These are phyloP conservation scores for Aspergillus sp. DNA, from an alignment of 2,329 filamentous ascomycete species.

Conservation along the genomic window DNA sequence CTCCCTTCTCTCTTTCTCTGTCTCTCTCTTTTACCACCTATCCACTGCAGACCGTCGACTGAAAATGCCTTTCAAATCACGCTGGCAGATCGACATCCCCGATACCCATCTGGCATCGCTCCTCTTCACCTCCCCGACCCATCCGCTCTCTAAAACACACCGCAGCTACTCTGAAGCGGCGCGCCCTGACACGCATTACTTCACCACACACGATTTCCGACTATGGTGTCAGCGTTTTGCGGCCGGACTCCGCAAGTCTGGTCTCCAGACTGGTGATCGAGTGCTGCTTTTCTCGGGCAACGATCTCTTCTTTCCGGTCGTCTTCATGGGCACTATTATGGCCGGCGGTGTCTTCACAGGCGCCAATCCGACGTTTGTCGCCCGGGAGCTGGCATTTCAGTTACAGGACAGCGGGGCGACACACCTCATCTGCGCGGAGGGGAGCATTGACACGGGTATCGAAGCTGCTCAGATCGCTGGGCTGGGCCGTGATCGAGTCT, in stretches of 20 bases:
- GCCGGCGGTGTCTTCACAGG: conserved; percentile 76
- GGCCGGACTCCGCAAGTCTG: conserved; percentile 61
- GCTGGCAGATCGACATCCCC: conserved; percentile 48
- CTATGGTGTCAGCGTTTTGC: conserved; percentile 71
- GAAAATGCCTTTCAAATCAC: conserved; percentile 53
- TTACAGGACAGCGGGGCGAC: conserved; percentile 67
- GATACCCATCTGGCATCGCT: conserved; percentile 39
- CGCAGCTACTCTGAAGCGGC: conserved; percentile 61
- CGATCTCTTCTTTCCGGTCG: conserved; percentile 67
- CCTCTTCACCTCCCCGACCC: conserved; percentile 51
- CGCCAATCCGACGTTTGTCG: conserved; percentile 67
- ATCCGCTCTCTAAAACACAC: conserved; percentile 44
- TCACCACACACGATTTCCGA: conserved; percentile 64
- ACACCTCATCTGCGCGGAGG: conserved; percentile 61
- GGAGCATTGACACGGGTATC: conserved; percentile 60
- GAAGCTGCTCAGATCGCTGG: conserved; percentile 62
- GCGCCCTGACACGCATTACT: conserved; percentile 62
- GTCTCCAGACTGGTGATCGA: conserved; percentile 65
- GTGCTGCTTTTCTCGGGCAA: conserved; percentile 73
- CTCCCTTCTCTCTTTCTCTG: too few species aligned
- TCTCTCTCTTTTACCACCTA: not conserved
- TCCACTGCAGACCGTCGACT: not conserved
- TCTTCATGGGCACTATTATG: conserved; percentile 72
- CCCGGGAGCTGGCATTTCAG: conserved; percentile 72
- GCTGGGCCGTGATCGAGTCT: conserved; percentile 56